These are phyloP conservation scores for Myxozyma geophila DNA, from an alignment of 805 yeast genomes.

Conservation along the genomic window DNA sequence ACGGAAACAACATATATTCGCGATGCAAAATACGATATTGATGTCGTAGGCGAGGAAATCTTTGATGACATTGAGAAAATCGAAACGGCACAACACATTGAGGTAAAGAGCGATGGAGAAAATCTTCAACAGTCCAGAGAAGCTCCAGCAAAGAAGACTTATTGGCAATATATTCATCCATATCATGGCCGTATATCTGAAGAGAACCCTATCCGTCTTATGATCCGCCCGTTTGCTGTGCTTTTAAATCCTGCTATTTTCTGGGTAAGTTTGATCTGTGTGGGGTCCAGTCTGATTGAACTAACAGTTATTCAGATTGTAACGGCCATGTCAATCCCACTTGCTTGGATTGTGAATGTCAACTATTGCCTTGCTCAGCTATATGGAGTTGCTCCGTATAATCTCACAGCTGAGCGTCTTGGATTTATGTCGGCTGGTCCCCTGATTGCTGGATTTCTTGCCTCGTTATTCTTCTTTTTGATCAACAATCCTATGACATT, in stretches of 20 bases:
- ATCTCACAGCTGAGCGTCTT: neutral
- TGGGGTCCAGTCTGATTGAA: no score
- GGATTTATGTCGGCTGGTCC: slow-evolving; percentile 1
- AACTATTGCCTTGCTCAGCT: slow-evolving; percentile 10
- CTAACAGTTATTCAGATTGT: neutral
- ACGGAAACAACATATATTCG: slow-evolving; percentile 8
- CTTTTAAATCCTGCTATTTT: neutral
- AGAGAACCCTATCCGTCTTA: neutral
- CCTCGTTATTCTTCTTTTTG: neutral
- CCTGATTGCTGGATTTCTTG: neutral
- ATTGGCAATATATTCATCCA: neutral
- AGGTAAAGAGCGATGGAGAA: neutral
- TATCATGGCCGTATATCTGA: neutral
- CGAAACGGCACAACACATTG: neutral
- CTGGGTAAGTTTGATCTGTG: neutral
- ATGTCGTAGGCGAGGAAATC: slow-evolving; percentile 2
- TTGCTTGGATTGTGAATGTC: slow-evolving; percentile 9
- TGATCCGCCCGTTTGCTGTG: slow-evolving; percentile 5
- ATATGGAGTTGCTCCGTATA: neutral
- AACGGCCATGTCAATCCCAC: slow-evolving; percentile 2
- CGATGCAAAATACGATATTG: neutral
- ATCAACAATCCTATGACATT: slow-evolving; percentile 1
- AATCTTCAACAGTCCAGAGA: neutral
- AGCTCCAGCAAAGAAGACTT: neutral
- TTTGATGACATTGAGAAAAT: slow-evolving; percentile 4